Conservation (phyloP, 495 filamentous ascomycete genomes). For the Penicillium crystallinum region DNA sequence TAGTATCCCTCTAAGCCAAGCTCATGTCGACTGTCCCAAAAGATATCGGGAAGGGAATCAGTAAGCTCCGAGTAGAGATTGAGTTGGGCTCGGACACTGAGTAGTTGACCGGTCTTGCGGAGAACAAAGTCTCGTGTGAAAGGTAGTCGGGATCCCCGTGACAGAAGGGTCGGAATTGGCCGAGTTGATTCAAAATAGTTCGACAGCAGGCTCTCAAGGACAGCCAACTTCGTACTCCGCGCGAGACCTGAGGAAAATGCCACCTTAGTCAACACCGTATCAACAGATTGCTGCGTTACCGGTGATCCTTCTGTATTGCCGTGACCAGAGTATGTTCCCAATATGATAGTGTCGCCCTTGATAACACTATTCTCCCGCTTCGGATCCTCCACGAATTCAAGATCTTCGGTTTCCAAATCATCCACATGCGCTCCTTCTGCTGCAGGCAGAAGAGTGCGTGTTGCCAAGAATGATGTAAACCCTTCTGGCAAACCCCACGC, state of each 20-base stretch:
- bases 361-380: conserved; percentile 71
- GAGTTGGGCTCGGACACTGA: conserved; percentile 83
- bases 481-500: conserved; percentile 77
- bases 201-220: conserved; percentile 76
- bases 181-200: conserved; percentile 81
- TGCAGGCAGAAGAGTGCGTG: conserved; percentile 64
- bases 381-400: conserved; percentile 79
- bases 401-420: conserved; percentile 74
- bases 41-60: conserved; percentile 89
- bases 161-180: conserved; percentile 69
- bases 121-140: conserved; percentile 76
- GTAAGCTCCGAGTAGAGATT: conserved; percentile 97
- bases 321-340: conserved; percentile 62
- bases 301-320: conserved; percentile 10
- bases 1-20: conserved; percentile 88
- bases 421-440: conserved; percentile 69
- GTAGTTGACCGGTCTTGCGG: conserved; percentile 88
- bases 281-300: conserved; percentile 43
- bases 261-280: conserved; percentile 85
- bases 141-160: conserved; percentile 57
- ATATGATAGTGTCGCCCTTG: conserved; percentile 80
- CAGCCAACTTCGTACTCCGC: conserved; percentile 90
- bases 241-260: conserved; percentile 96
- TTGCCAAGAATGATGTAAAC: conserved; percentile 66
- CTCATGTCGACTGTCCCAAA: conserved; percentile 91